Evolutionary conservation across 129 eudicot genomes (phyloP), one percentile per base, ranked within the genome.

Genomic region (Escallonia rubra): DNA sequence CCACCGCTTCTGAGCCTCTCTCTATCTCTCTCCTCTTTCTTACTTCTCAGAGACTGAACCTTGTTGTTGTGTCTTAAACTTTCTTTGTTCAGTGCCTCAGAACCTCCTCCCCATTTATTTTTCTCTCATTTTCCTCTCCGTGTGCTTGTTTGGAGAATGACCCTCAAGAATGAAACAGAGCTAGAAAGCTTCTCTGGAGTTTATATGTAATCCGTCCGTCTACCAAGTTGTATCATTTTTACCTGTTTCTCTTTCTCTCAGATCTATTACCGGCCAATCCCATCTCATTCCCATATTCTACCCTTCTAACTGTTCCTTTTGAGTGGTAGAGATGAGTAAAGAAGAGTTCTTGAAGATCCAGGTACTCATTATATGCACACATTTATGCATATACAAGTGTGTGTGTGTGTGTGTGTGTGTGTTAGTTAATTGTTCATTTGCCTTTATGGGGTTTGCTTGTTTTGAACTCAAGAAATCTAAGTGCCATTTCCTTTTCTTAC

Each of bases 261-360:
- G 72, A 68, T 56, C 72, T 68, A 55, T 43, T 10, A 15, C 43
- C 72, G 39, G 12, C 2, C 11, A 48, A 23, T 12, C 57, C 11
- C 8, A 23, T 39, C 68, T n/a, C 69, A 47, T 34, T 65, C 45
- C 34, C 15, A 45, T 11, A 56, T 51, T 6, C 43, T 38, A n/a
- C 41, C 8, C 57, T 44, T 41, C 57, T 63, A 15, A 53, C 72
- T 68, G 62, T 57, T 61, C 41, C 51, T 16, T 69, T 56, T 57
- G 41, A 47, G 69, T 63, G 39, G 65, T 42, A 76, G 65, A 65
- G 40, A 92, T 92, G 98, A 92, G 98, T 73, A 92, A 92, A 86
- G 98, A 92, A 86, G 98, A 92, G 91, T 84, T 92, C 57, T 81
- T 92, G 84, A 92, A 89, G 98, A 86, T 86, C 82, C 96, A 92